phyloP scores from a whole-genome alignment of 2,329 filamentous ascomycete genomes.

The Cytospora piceae region DNA sequence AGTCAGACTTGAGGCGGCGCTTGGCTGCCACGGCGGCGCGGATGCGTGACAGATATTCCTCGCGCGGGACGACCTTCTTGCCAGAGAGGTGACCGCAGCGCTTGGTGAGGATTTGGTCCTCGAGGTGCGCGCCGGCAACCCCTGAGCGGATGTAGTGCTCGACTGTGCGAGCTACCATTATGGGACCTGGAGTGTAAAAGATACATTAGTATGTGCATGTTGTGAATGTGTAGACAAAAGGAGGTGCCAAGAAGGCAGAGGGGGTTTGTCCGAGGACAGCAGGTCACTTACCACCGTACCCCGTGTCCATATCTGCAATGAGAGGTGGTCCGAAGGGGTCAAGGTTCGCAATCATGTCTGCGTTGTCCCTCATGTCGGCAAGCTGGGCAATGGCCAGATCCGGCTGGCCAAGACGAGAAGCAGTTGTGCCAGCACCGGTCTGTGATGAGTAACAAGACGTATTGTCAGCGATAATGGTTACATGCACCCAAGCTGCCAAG shows the following conservation, averaged over 20 bases:
- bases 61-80: slow-evolving; percentile 41
- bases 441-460: slow-evolving; percentile 33
- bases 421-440: slow-evolving; percentile 65
- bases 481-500: background rate
- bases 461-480: background rate
- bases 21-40: slow-evolving; percentile 38
- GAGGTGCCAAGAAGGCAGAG: background rate
- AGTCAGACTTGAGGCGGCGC: slow-evolving; percentile 48
- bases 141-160: slow-evolving; percentile 57
- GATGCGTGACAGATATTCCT: slow-evolving; percentile 38
- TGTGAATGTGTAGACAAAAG: slow-evolving; percentile 2
- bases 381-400: slow-evolving; percentile 62
- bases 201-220: background rate
- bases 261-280: too few relatives aligned
- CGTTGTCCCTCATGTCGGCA: slow-evolving; percentile 56
- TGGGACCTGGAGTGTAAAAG: slow-evolving; percentile 37
- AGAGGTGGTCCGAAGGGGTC: slow-evolving; percentile 49
- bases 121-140: slow-evolving; percentile 46
- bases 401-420: slow-evolving; percentile 63
- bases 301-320: slow-evolving; percentile 59
- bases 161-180: slow-evolving; percentile 47
- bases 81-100: slow-evolving; percentile 45
- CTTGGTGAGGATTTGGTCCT: slow-evolving; percentile 44
- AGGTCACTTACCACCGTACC: slow-evolving; percentile 50
- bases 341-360: slow-evolving; percentile 57